Evolutionary conservation across 257 asterid species (phyloP).

Genomic region (Solanum appendiculatum): DNA sequence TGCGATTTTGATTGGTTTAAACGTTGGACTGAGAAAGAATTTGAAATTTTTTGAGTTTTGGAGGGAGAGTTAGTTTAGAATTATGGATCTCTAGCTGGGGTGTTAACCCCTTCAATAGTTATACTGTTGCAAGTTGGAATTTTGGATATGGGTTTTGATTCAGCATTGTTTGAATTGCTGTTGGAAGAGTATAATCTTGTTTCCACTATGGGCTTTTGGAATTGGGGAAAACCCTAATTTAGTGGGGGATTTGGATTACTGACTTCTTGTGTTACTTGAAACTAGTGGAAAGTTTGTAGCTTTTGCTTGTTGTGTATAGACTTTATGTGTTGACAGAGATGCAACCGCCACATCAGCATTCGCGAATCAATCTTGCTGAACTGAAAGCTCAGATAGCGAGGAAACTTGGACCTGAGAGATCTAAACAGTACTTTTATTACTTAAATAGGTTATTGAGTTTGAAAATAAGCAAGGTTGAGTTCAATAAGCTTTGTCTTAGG

Average conservation of each 20-base stretch:
- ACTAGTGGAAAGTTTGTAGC: background rate
- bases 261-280: conserved; percentile 1
- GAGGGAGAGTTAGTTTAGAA: conserved; percentile 56
- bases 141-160: conserved; percentile 39
- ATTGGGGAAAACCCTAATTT: conserved; percentile 41
- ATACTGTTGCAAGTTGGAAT: conserved; percentile 15
- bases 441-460: conserved; percentile 59
- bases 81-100: conserved; percentile 45
- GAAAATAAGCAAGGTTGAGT: conserved; percentile 69
- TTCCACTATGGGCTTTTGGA: conserved; percentile 38
- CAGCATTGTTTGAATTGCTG: conserved; percentile 26
- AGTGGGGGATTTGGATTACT: conserved; percentile 18
- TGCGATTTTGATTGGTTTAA: background rate
- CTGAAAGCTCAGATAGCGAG: conserved; percentile 62
- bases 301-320: conserved; percentile 34
- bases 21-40: conserved; percentile 17
- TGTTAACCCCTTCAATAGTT: conserved; percentile 19
- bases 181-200: conserved; percentile 27
- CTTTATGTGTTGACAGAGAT: conserved; percentile 44
- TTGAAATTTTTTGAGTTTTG: conserved; percentile 38
- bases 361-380: conserved; percentile 70
- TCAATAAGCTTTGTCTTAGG: conserved; percentile 57
- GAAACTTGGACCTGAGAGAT: conserved; percentile 68
- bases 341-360: conserved; percentile 71
- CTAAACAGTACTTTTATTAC: conserved; percentile 70